These are phyloP conservation scores for Neurospora sp. DNA, from an alignment of 495 filamentous ascomycete species.

Conservation along the genomic window DNA sequence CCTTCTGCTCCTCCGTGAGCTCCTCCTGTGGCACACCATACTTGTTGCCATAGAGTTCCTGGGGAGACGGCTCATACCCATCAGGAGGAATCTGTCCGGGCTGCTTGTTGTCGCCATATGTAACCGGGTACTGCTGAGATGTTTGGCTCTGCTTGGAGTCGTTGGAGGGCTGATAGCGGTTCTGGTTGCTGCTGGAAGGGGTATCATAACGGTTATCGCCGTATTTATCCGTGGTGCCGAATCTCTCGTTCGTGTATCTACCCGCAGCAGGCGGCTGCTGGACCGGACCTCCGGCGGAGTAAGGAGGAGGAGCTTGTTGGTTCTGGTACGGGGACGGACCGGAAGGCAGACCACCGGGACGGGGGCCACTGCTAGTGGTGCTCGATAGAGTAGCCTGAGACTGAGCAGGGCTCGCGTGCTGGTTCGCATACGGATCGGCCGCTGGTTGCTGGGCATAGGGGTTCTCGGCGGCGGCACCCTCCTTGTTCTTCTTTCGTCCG, in stretches of 20 bases:
- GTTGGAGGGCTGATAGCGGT: slow-evolving; percentile 6
- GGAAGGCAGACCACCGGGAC: slow-evolving; percentile 7
- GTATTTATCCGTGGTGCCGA: slow-evolving; percentile 55
- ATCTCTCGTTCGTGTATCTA: slow-evolving; percentile 50
- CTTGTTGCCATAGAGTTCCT: slow-evolving; percentile 47
- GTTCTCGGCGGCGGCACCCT: slow-evolving; percentile 45
- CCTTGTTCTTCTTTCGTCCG: slow-evolving; percentile 41
- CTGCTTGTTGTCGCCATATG: slow-evolving; percentile 2
- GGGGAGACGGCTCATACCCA: slow-evolving; percentile 17
- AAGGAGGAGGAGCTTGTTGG: slow-evolving; percentile 8
- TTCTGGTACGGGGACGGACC: slow-evolving; percentile 8
- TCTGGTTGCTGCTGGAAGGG: slow-evolving; percentile 12
- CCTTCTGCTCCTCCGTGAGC: slow-evolving; percentile 53
- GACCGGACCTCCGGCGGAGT: slow-evolving; percentile 2
- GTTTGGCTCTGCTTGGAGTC: not conserved
- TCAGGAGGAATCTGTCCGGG: slow-evolving; percentile 20
- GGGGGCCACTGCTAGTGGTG: slow-evolving; percentile 6
- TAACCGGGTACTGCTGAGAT: not conserved
- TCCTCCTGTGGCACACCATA: slow-evolving; percentile 47
- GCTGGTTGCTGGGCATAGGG: slow-evolving; percentile 59
- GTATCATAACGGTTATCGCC: slow-evolving; percentile 53
- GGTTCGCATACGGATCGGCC: slow-evolving; percentile 52
- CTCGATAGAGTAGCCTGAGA: slow-evolving; percentile 8
- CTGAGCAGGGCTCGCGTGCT: slow-evolving; percentile 23
- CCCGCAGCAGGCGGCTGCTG: slow-evolving; percentile 8